Evolutionary conservation across 139 green algal genomes (phyloP).

Genomic region (Yamagishiella unicocca): DNA sequence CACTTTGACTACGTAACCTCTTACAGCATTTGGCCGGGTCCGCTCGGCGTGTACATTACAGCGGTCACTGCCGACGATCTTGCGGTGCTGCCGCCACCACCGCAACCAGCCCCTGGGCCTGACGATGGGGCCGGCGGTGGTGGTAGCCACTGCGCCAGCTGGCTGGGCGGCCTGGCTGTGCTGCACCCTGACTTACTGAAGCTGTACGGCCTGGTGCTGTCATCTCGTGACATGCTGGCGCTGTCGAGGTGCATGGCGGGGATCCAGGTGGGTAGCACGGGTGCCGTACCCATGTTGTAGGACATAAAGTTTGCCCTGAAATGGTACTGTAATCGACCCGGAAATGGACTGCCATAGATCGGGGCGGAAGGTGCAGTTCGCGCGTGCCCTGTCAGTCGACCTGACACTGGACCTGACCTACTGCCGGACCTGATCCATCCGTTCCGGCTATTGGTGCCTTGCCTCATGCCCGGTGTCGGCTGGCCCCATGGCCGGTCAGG

Average conservation of each 20-base stretch:
- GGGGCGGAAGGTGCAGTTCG: not conserved
- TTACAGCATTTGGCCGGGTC: not conserved
- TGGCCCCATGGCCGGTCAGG: no score
- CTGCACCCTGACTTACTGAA: not conserved
- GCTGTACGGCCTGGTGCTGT: not conserved
- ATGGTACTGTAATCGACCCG: not conserved
- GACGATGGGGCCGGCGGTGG: no score
- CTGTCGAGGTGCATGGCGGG: not conserved
- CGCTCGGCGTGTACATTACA: not conserved
- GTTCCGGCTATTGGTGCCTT: not conserved
- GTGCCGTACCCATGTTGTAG: not conserved
- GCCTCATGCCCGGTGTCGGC: no score
- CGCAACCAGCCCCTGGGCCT: no score
- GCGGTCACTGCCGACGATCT: no score
- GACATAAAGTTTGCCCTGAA: not conserved
- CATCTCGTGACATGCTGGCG: not conserved
- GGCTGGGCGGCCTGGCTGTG: not conserved
- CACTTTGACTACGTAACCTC: not conserved
- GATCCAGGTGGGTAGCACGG: not conserved
- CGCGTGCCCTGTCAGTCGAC: not conserved
- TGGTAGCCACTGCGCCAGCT: not conserved
- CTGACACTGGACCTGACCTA: no score
- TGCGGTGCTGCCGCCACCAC: not conserved
- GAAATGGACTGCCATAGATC: not conserved
- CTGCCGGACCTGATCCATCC: not conserved